Percentiles rank a stretch among this genome's conserved stretches.
These are phyloP conservation scores for Chondrostereum purpureum DNA, from an alignment of 1,284 basidiomycete species.

Conservation along the genomic window DNA sequence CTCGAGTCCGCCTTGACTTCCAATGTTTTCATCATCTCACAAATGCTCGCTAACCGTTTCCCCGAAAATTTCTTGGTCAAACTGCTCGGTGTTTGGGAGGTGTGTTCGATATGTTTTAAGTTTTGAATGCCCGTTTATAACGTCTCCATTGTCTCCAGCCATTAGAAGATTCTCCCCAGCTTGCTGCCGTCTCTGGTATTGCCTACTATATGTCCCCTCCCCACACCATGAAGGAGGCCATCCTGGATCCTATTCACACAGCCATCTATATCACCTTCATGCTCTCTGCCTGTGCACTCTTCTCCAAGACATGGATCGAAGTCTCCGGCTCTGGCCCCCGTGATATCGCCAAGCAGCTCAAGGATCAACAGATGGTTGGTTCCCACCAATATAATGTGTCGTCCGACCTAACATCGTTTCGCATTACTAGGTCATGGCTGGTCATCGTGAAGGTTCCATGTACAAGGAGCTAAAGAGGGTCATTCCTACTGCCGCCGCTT, in stretches of 20 bases:
- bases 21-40: slow-evolving; percentile 94
- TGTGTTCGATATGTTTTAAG: slow-evolving; percentile 27
- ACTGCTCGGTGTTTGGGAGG: slow-evolving; percentile 96
- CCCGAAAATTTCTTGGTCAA: slow-evolving; percentile 87
- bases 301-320: slow-evolving; percentile 99
- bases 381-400: not conserved
- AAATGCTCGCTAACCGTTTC: slow-evolving; percentile 92
- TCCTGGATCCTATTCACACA: slow-evolving; percentile 93
- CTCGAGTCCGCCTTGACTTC: slow-evolving; percentile 90
- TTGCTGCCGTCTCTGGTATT: slow-evolving; percentile 87
- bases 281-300: slow-evolving; percentile 90
- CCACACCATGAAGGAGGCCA: slow-evolving; percentile 80
- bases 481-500: slow-evolving; percentile 95
- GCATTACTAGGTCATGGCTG: slow-evolving; percentile 75
- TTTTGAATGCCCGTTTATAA: slow-evolving; percentile 1
- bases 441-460: slow-evolving; percentile 95
- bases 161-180: slow-evolving; percentile 87
- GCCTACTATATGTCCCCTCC: slow-evolving; percentile 98
- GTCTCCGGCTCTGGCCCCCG: slow-evolving; percentile 93
- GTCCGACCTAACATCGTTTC: slow-evolving; percentile 3
- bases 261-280: slow-evolving; percentile 90
- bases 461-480: slow-evolving; percentile 99
- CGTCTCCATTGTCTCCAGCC: slow-evolving; percentile 43
- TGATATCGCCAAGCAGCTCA: slow-evolving; percentile 96
- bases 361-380: slow-evolving; percentile 92